Base-by-base conservation (phyloP, 306 rosid species). In the Vigna hirtella region DNA sequence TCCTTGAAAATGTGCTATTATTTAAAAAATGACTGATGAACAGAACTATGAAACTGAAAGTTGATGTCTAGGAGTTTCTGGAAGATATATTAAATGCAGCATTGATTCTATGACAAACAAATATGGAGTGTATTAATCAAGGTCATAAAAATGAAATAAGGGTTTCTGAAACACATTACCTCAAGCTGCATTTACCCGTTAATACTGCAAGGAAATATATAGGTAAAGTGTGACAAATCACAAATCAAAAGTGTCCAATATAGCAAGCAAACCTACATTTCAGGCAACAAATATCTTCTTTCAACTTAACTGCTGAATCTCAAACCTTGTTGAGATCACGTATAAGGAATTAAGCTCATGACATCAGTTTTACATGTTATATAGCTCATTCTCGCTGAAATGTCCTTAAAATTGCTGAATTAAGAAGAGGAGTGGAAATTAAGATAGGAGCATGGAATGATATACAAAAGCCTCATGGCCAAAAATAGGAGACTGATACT, bases 391-490 rank as follows among this genome's bases (percentile, higher is more conserved):
- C 83, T 74, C 43, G 73, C 77, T 7, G 67, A 76, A 83, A 83
- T 68, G 70, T 80, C 66, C 49, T 50, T 81, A 65, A 40, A 64
- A 52, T 72, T 40, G 82, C 81, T 10, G 77, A 74, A 77, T 80
- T 43, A 72, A 72, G 63, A 73, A 78, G 77, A 71, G 24, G 77
- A 71, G 24, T 71, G 66, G 62, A 81, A 66, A 72, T 85, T 72
- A 70, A 36, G 62, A 79, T 70, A 66, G 83, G 72, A 65, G 48
- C 51, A 65, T 38, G 16, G 2, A 47, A 77, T 79, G 88, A 83
- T 81, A 82, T 86, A 83, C 87, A 82, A 88, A 80, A 69, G 73
- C 90, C 85, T 83, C 80, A 30, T 56, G 57, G 69, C 77, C 55
- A 83, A 48, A 66, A 68, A 66, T 78, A 63, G 67, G 76, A 63